Base-by-base conservation (phyloP, 2,329 filamentous ascomycete genomes). In the Dactylellina sp. region DNA sequence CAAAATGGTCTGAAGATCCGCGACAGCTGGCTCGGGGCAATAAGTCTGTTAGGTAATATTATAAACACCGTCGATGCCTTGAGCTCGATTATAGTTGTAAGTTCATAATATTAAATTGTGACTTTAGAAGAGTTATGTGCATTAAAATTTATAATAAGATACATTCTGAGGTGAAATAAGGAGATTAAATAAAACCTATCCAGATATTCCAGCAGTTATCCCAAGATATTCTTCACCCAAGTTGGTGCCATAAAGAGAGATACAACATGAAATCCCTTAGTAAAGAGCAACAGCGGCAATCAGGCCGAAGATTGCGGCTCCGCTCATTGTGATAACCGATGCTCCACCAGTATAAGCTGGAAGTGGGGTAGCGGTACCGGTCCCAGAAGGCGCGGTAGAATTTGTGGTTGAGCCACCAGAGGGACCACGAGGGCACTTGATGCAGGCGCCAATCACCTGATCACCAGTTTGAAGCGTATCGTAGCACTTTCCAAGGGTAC, bases 401-500 rank as follows among this genome's bases (percentile, higher is more conserved):
- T 32, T 32, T 4, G 9, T 35, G 7, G 25, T 37, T 4, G 49
- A 53, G n/a, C 49, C 49, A 2, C 11, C 5, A 7, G 49, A 53
- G 18, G n/a, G 25, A 20, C 24, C 25, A 32, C 49, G 49, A 11
- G 49, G 49, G 49, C 49, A 53, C 28, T 35, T 35, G 25, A 25
- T 53, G 25, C 49, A 53, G n/a, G n/a, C n/a, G 28, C 49, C 49
- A 25, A 53, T 35, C 1, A 53, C 49, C 6, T 53, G 5, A 11
- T 12, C 7, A 14, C 49, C 49, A 7, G 49, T 53, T 18, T 35
- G 49, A 2, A 24, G 7, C 2, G 25, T 37, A 14, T 22, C 5
- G 11, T 35, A 53, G 49, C 49, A 53, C 25, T 53, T 53, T 53
- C 49, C 49, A 14, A 53, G 49, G 18, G 14, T 16, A 9, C 49